A percentile compares a stretch with the other conserved stretches of the same genome.
phyloP scores from a whole-genome alignment of 2,329 filamentous ascomycete species.

The Apiospora saccharicola region DNA sequence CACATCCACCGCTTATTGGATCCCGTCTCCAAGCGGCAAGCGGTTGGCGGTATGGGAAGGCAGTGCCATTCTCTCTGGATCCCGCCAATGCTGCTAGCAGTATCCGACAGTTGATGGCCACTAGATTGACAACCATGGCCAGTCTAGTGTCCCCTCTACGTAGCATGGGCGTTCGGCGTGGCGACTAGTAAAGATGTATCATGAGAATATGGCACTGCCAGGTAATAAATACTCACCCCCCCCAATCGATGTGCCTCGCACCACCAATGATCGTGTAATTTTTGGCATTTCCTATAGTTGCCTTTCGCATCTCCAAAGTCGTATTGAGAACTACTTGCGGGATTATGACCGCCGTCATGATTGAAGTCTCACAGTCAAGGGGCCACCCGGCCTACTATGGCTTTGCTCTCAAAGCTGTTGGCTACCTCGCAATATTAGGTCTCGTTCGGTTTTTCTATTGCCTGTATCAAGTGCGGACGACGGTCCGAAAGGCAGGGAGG shows the following conservation, averaged over 20 bases:
- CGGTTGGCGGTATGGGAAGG: background rate
- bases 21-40: background rate
- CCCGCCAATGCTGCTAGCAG: background rate
- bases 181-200: background rate
- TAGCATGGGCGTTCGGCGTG: background rate
- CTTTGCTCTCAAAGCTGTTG: slow-evolving; percentile 28
- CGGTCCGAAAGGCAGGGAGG: slow-evolving; percentile 35
- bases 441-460: slow-evolving; percentile 37
- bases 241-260: background rate
- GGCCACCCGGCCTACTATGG: slow-evolving; percentile 24
- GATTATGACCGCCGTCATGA: background rate
- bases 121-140: background rate
- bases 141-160: background rate
- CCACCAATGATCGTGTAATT: background rate
- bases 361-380: background rate
- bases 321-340: background rate
- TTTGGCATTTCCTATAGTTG: background rate
- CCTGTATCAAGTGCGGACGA: slow-evolving; percentile 38
- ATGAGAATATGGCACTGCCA: background rate
- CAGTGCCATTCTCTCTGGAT: background rate
- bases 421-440: slow-evolving; percentile 30
- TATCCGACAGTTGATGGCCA: background rate
- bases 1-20: background rate
- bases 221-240: background rate
- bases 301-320: background rate